Evolutionary conservation across 306 rosid species (phyloP).

Genomic region (Alnus rubra): DNA sequence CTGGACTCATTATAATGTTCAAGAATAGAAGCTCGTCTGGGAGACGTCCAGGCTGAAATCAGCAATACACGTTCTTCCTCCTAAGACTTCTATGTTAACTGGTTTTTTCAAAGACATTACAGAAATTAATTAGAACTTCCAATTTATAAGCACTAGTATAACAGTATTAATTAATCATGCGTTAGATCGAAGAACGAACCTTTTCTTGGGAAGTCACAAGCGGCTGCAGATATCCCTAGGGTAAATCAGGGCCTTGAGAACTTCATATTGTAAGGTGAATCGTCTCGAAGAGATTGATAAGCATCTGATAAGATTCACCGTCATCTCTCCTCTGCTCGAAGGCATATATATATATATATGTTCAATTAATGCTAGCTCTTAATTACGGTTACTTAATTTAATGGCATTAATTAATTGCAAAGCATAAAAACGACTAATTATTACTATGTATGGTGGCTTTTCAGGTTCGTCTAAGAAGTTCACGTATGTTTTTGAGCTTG

Average conservation of each 20-base stretch:
- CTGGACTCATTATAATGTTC: constrained; percentile 60
- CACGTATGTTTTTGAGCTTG: constrained; percentile 52
- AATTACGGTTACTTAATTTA: not conserved
- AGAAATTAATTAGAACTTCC: not conserved
- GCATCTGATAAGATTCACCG: constrained; percentile 44
- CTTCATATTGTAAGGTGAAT: constrained; percentile 55
- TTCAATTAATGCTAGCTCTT: too few species aligned
- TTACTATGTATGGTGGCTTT: constrained; percentile 42
- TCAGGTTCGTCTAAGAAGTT: constrained; percentile 51
- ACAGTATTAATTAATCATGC: not conserved
- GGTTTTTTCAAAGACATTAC: constrained; percentile 32
- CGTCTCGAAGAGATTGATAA: constrained; percentile 35
- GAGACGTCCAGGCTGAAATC: constrained; percentile 57
- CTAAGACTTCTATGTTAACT: constrained; percentile 62
- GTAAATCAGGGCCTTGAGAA: constrained; percentile 55
- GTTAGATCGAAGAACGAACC: constrained; percentile 36
- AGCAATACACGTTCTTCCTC: constrained; percentile 61
- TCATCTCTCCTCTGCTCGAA: constrained; percentile 44
- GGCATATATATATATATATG: too few species aligned
- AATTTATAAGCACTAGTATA: not conserved
- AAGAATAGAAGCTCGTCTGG: constrained; percentile 53
- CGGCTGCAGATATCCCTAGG: constrained; percentile 48
- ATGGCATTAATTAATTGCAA: not conserved
- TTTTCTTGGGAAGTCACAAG: constrained; percentile 49
- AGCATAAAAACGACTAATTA: not conserved